A percentile compares a stretch with the other conserved stretches of the same genome.
Evolutionary conservation across 768 basidiomycete species (phyloP).

Genomic region (Mycena crocata): DNA sequence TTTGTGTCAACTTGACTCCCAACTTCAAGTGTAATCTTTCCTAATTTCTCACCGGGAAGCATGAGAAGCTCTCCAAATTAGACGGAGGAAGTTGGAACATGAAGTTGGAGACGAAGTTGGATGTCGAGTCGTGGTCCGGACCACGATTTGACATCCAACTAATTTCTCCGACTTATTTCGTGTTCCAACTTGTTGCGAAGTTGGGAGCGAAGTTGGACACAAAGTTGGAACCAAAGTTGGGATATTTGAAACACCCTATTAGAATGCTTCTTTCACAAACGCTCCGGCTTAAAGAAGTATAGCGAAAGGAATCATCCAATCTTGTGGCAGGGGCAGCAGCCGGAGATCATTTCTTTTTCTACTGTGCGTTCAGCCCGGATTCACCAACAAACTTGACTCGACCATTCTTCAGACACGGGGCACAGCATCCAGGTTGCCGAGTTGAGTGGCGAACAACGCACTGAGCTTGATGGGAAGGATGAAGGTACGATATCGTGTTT

Average conservation of each 20-base stretch:
- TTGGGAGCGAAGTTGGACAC: too few species aligned
- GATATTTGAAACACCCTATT: too few species aligned
- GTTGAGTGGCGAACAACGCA: constrained; percentile 1
- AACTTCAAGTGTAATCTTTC: too few species aligned
- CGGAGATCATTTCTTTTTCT: constrained; percentile 26
- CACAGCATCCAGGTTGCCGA: constrained; percentile 24
- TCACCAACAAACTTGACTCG: neutral
- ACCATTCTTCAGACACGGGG: neutral
- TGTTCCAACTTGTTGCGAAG: too few species aligned
- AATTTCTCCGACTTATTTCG: neutral
- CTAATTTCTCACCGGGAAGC: too few species aligned
- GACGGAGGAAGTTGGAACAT: too few species aligned
- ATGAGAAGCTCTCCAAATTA: too few species aligned
- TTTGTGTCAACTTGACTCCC: too few species aligned
- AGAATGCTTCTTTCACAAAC: neutral
- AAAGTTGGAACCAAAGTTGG: too few species aligned
- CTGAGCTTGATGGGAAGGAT: constrained; percentile 17
- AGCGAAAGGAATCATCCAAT: constrained; percentile 10
- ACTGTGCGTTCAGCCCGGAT: neutral
- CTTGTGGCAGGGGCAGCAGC: constrained; percentile 10
- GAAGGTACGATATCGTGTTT: neutral
- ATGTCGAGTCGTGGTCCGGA: too few species aligned
- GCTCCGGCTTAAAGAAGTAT: neutral
- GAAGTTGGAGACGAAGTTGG: too few species aligned
- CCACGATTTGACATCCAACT: neutral